Base-by-base conservation (phyloP, 495 filamentous ascomycete genomes). In the Xylaria scruposa region DNA sequence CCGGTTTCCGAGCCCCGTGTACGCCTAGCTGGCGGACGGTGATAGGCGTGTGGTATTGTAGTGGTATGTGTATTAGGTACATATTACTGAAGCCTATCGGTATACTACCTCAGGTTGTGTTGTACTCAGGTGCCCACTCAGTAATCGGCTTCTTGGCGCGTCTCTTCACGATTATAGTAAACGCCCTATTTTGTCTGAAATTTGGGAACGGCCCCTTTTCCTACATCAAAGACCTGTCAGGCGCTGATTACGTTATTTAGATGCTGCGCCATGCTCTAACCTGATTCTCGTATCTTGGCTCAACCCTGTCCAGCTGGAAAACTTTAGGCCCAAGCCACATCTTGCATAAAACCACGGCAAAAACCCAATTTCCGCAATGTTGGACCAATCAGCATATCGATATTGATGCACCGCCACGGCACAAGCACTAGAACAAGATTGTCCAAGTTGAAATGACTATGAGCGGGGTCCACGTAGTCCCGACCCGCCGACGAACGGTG, bases 291-390 rank as follows among this genome's bases (percentile, higher is more conserved):
- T 61, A 40, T 61, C 40, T 24, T 24, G 8, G 17, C n/a, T 21
- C 38, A 13, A 29, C 65, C 65, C 36, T 67, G 65, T 67, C 47
- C 10, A 67, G 65, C 65, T 67, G 65, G 65, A 67, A 15, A 0
- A 9, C 24, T 12, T 12, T 17, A 40, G 9, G 47, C n/a, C 65
- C n/a, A 51, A 67, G 65, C 65, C 65, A 67, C 49, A 67, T 42
- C 3, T 42, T 40, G 33, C 64, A 56, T 24, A 56, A 44, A 15
- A n/a, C 29, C 1, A 67, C 21, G 21, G 40, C 46, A 49, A 49
- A n/a, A 5, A 24, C 49, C 12, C 8, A 21, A 12, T 13, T 24
- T 53, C 7, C 4, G 19, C 54, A 33, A 54, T n/a, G 56, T 59
- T 15, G 31, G 29, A 19, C 60, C 60, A 63, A 63, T 63, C 60